These are phyloP conservation scores for Gastrodia elata DNA, from an alignment of 106 monocot species.

Conservation along the genomic window DNA sequence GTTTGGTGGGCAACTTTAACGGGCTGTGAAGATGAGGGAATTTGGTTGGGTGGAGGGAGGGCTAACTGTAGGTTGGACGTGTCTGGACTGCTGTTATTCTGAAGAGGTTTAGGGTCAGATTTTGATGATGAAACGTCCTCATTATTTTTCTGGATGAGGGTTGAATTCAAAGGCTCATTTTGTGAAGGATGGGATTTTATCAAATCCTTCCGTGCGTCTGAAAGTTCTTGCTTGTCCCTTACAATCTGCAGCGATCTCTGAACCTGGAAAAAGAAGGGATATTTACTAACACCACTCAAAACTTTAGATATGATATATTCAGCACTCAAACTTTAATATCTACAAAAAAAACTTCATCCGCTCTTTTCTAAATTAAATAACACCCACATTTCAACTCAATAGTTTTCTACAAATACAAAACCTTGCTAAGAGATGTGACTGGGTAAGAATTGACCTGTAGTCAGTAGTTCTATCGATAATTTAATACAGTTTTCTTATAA, in stretches of 20 bases:
- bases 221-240: slow-evolving; percentile 89
- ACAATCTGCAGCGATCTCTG: slow-evolving; percentile 89
- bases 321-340: too few relatives aligned
- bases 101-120: slow-evolving; percentile 31
- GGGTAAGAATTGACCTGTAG: neutral
- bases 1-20: slow-evolving; percentile 15
- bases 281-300: neutral
- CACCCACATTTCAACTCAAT: too few relatives aligned
- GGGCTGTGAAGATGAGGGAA: slow-evolving; percentile 4
- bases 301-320: too few relatives aligned
- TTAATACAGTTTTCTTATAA: neutral
- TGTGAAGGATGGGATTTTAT: slow-evolving; percentile 55
- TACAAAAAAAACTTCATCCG: too few relatives aligned
- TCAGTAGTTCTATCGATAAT: neutral
- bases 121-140: slow-evolving; percentile 18
- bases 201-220: slow-evolving; percentile 79
- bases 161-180: slow-evolving; percentile 32
- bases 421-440: neutral
- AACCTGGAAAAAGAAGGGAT: slow-evolving; percentile 35
- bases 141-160: slow-evolving; percentile 21
- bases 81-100: slow-evolving; percentile 27
- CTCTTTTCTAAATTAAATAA: too few relatives aligned
- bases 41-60: slow-evolving; percentile 51
- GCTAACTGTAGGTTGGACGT: slow-evolving; percentile 54
- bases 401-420: too few relatives aligned